phyloP scores from a whole-genome alignment of 805 yeast species.

The Candida verbasci region DNA sequence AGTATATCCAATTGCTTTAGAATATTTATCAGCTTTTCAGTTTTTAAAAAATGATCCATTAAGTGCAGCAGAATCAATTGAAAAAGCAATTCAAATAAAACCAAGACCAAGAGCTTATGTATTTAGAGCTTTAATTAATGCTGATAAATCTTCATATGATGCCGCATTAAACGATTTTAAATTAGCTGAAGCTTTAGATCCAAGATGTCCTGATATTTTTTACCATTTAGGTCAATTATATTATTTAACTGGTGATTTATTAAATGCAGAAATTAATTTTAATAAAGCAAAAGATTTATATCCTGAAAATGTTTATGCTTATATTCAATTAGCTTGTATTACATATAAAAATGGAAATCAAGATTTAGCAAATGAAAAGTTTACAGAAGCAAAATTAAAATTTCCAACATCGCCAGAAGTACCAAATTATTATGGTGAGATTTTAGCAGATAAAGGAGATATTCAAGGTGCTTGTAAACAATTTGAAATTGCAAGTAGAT shows the following conservation, averaged over 20 bases:
- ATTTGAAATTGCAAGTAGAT: constrained; percentile 79
- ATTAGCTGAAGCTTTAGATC: constrained; percentile 63
- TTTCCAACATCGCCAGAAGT: constrained; percentile 89
- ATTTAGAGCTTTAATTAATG: constrained; percentile 74
- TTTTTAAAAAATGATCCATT: constrained; percentile 75
- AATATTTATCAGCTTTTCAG: constrained; percentile 76
- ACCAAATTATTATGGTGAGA: constrained; percentile 94
- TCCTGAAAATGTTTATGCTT: constrained; percentile 74
- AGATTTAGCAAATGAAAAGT: constrained; percentile 58
- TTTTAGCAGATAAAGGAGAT: constrained; percentile 77
- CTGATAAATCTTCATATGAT: constrained; percentile 66
- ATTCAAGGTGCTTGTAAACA: constrained; percentile 68
- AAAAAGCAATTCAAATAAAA: constrained; percentile 56
- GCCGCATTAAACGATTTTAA: constrained; percentile 65
- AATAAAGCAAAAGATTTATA: constrained; percentile 71
- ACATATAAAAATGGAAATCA: constrained; percentile 72
- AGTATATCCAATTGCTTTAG: constrained; percentile 58
- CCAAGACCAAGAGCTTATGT: constrained; percentile 84
- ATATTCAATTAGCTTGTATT: constrained; percentile 90
- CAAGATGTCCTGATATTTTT: constrained; percentile 74
- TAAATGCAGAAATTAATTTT: constrained; percentile 69
- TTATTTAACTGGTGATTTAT: constrained; percentile 73
- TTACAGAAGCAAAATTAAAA: constrained; percentile 63
- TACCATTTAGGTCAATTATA: constrained; percentile 93
- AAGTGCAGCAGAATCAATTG: constrained; percentile 59